Evolutionary conservation across 1,284 basidiomycete species (phyloP), one percentile per base, ranked within the genome.

Genomic region (Trichosporon faecale): DNA sequence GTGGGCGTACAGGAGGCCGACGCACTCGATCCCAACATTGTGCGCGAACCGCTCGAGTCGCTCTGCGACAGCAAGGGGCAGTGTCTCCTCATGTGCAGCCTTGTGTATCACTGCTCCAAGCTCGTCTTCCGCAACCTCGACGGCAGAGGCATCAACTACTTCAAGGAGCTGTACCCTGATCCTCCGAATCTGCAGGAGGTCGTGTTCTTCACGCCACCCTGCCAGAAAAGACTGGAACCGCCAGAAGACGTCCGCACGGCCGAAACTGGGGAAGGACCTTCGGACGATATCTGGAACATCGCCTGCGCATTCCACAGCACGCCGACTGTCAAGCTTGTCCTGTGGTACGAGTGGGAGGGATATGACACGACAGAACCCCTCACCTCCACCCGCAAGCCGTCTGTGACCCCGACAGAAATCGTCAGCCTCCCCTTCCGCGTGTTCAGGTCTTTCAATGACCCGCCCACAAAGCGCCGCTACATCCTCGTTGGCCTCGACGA

Each of bases 1-100:
- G n/a, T n/a, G 16, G 40, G 40, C 40, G n/a, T 44, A n/a, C 40
- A n/a, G 40, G 40, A n/a, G 12, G 16, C 5, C 16, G 40, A 44
- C 40, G 35, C 35, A 11, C 40, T 44, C 18, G 40, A 44, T 8
- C 16, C 3, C 25, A 5, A 44, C 18, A 29, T 31, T n/a, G 7
- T 35, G 18, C 11, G n/a, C 12, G 49, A 16, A 11, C 21, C 31
- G 18, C 66, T 68, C 11, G n/a, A 52, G n/a, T 23, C 11, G 1
- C 12, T 35, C 12, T 68, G 66, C n/a, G 66, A 64, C n/a, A n/a
- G 31, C 35, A 29, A 52, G n/a, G 33, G 18, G n/a, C n/a, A n/a
- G 18, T 33, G 61, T n/a, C 21, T n/a, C 16, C 31, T 37, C 31
- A 21, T 63, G n/a, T 37, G 40, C 18, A n/a, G 18, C 40, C 40